phyloP scores from a whole-genome alignment of 192 early-diverging fungal genomes.

The Umbelopsis ramanniana region DNA sequence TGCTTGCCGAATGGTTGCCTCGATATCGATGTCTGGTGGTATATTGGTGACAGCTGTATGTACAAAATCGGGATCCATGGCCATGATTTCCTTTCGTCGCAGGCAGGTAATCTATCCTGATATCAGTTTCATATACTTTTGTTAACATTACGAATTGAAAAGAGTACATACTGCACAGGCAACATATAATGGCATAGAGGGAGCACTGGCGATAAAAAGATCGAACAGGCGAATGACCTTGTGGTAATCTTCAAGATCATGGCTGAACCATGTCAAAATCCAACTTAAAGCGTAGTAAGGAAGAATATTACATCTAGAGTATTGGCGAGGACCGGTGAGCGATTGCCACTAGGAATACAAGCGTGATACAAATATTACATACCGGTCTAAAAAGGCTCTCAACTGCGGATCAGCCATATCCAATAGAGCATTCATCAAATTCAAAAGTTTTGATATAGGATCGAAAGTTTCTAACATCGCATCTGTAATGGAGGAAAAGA shows the following conservation, averaged over 20 bases:
- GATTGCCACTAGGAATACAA: not conserved
- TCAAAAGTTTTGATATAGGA: conserved; percentile 51
- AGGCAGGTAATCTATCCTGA: conserved; percentile 46
- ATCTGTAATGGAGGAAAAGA: conserved; percentile 37
- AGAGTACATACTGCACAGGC: conserved; percentile 51
- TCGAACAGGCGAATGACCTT: conserved; percentile 65
- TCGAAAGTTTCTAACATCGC: conserved; percentile 60
- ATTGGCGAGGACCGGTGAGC: not conserved
- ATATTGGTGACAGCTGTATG: conserved; percentile 58
- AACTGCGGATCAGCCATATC: conserved; percentile 55
- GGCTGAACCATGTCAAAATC: conserved; percentile 78
- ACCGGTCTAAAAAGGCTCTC: conserved; percentile 47
- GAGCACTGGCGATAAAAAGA: conserved; percentile 61
- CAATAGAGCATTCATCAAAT: conserved; percentile 49
- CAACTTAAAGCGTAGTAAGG: conserved; percentile 74
- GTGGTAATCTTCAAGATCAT: conserved; percentile 58
- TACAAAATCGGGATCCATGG: conserved; percentile 49
- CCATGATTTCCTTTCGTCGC: conserved; percentile 47
- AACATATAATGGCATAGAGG: conserved; percentile 67
- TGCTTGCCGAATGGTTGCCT: conserved; percentile 47
- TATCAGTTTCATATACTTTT: not conserved
- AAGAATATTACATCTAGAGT: conserved; percentile 45
- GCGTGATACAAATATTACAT: not conserved
- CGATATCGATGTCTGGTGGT: conserved; percentile 51
- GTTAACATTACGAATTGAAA: not conserved